Conservation (phyloP, 2,329 filamentous ascomycete species). For the Daldinia sp. region DNA sequence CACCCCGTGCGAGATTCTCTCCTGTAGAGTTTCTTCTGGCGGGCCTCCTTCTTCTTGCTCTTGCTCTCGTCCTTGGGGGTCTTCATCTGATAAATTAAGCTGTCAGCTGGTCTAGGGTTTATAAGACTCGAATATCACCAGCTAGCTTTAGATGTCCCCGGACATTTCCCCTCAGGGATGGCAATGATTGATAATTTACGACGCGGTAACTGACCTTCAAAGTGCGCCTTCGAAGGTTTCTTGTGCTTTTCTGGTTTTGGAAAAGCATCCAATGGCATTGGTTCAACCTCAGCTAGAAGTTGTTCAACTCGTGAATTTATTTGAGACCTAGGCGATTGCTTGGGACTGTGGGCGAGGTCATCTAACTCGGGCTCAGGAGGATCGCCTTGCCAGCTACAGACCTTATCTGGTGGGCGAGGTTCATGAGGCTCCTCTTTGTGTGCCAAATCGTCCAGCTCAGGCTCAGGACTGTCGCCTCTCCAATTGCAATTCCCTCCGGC, state of each 20-base stretch:
- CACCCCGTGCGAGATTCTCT: conserved; percentile 18
- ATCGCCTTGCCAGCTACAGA: conserved; percentile 48
- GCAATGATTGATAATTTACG: background rate
- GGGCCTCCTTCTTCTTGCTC: background rate
- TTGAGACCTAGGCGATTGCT: conserved; percentile 29
- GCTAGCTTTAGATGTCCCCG: conserved; percentile 2
- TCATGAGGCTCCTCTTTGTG: conserved; percentile 8
- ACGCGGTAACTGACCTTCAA: conserved; percentile 7
- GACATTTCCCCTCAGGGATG: conserved; percentile 7
- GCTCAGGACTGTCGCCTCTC: conserved; percentile 39
- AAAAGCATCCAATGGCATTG: background rate
- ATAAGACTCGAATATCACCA: conserved; percentile 3
- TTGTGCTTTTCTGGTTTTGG: background rate
- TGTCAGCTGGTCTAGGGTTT: conserved; percentile 7
- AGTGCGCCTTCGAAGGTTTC: conserved; percentile 3
- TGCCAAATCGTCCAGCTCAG: conserved; percentile 34
- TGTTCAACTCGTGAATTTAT: conserved; percentile 4
- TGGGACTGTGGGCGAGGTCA: conserved; percentile 43
- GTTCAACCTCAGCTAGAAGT: conserved; percentile 7
- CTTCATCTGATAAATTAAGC: conserved; percentile 16
- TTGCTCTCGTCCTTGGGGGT: conserved; percentile 4
- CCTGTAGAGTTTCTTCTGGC: conserved; percentile 15
- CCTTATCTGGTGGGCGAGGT: conserved; percentile 21
- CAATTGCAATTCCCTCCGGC: conserved; percentile 29
- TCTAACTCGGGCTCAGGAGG: conserved; percentile 46